phyloP scores from a whole-genome alignment of 257 asterid species.

The Scutellaria barbata region DNA sequence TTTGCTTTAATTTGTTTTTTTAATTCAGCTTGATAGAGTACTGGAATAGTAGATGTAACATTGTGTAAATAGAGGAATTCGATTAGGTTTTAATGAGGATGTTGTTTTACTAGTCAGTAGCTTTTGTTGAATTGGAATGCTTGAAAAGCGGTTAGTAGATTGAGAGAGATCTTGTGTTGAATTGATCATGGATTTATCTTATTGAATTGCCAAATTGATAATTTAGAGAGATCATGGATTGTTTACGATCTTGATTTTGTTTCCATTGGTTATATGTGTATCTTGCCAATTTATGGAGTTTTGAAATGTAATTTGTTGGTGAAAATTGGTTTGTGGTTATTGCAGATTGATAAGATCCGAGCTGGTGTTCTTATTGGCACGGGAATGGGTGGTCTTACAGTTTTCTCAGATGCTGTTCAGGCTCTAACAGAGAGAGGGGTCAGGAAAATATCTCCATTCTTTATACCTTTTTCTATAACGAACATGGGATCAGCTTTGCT shows the following conservation, averaged over 20 bases:
- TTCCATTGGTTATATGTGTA: neutral
- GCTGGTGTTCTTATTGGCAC: slow-evolving; percentile 92
- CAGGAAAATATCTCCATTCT: slow-evolving; percentile 86
- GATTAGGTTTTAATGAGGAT: slow-evolving; percentile 1
- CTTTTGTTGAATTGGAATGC: slow-evolving; percentile 20
- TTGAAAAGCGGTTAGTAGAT: neutral
- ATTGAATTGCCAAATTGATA: slow-evolving; percentile 20
- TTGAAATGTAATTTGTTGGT: slow-evolving; percentile 21
- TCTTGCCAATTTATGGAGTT: neutral
- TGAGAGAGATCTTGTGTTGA: slow-evolving; percentile 2
- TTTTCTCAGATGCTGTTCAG: slow-evolving; percentile 85
- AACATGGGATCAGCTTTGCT: slow-evolving; percentile 96
- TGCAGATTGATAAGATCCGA: slow-evolving; percentile 83
- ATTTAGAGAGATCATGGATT: too few relatives aligned
- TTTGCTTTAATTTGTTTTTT: neutral
- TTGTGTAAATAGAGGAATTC: neutral
- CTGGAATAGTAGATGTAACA: neutral
- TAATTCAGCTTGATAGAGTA: slow-evolving; percentile 20
- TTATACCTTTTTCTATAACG: slow-evolving; percentile 91
- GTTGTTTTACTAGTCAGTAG: slow-evolving; percentile 2
- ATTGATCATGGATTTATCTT: neutral
- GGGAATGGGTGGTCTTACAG: slow-evolving; percentile 95
- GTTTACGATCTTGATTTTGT: too few relatives aligned
- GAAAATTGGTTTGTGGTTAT: slow-evolving; percentile 23
- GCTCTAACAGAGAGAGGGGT: slow-evolving; percentile 82